Evolutionary conservation across 495 filamentous ascomycete genomes (phyloP).

Genomic region (Trichocladium uniseriatum): DNA sequence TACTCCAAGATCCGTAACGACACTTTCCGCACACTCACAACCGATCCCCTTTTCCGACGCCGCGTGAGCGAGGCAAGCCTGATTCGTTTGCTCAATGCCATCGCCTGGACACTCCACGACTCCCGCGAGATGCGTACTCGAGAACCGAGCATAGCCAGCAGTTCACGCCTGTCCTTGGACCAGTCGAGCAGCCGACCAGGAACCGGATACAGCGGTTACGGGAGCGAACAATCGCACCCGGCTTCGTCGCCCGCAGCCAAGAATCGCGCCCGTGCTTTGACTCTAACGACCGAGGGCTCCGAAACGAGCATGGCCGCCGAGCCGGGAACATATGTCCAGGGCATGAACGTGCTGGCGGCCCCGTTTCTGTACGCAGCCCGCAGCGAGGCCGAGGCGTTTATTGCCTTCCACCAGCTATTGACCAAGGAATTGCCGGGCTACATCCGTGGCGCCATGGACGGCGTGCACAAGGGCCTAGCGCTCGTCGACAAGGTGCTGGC

Average conservation of each 20-base stretch:
- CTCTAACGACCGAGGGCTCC: conserved; percentile 50
- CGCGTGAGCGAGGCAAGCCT: conserved; percentile 91
- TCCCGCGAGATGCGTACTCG: conserved; percentile 41
- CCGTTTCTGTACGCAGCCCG: conserved; percentile 93
- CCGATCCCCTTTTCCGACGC: conserved; percentile 89
- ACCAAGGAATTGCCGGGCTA: conserved; percentile 88
- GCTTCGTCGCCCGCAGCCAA: conserved; percentile 41
- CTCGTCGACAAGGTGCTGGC: conserved; percentile 85
- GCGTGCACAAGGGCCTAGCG: conserved; percentile 82
- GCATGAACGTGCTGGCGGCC: conserved; percentile 99
- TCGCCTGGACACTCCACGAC: conserved; percentile 90
- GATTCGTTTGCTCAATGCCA: conserved; percentile 90
- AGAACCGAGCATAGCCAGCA: conserved; percentile 22
- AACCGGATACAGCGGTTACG: conserved; percentile 26
- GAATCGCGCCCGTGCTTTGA: conserved; percentile 41
- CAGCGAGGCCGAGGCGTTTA: conserved; percentile 90
- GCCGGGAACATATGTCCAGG: conserved; percentile 86
- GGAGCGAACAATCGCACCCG: conserved; percentile 16
- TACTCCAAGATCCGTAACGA: conserved; percentile 98
- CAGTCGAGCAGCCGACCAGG: conserved; percentile 22
- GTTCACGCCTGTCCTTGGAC: conserved; percentile 25
- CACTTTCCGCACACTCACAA: conserved; percentile 91
- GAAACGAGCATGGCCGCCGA: conserved; percentile 43
- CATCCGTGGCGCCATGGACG: conserved; percentile 92
- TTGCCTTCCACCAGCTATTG: conserved; percentile 80